A percentile compares a stretch with the other conserved stretches of the same genome.
Conservation (phyloP, 352 stramenopile species). For the Globisporangium echinulatum region DNA sequence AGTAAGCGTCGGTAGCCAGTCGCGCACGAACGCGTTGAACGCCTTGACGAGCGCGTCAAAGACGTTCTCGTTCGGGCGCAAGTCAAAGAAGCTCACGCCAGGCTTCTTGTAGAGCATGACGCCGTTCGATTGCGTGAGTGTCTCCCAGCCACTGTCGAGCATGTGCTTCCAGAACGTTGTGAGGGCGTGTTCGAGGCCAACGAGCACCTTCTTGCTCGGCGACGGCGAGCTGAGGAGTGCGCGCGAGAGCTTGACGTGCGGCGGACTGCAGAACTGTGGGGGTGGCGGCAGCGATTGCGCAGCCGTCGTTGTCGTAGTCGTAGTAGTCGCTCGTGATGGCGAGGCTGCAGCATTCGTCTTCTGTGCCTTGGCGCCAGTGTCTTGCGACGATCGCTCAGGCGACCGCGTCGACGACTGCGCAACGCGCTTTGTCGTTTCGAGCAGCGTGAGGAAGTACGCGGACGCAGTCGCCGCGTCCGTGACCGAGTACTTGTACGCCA, state of each 20-base stretch:
- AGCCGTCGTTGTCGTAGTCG: background rate
- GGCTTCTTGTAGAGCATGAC: slow-evolving; percentile 65
- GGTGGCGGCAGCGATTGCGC: slow-evolving; percentile 3
- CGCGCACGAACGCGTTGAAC: slow-evolving; percentile 36
- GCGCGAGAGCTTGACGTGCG: slow-evolving; percentile 11
- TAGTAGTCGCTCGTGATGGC: background rate
- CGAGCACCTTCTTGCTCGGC: slow-evolving; percentile 16
- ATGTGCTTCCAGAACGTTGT: slow-evolving; percentile 54
- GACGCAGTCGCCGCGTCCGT: slow-evolving; percentile 16
- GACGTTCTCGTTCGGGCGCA: slow-evolving; percentile 68
- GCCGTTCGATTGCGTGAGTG: slow-evolving; percentile 44
- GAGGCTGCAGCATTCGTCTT: slow-evolving; percentile 13
- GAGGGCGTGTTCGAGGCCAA: slow-evolving; percentile 20
- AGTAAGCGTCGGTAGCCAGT: slow-evolving; percentile 16
- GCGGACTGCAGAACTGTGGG: slow-evolving; percentile 12
- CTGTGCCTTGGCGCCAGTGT: background rate
- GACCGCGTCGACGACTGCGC: background rate
- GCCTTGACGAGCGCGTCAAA: slow-evolving; percentile 67
- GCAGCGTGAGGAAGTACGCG: slow-evolving; percentile 17
- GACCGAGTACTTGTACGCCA: slow-evolving; percentile 22
- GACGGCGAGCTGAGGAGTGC: slow-evolving; percentile 10
- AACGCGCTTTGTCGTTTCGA: slow-evolving; percentile 8
- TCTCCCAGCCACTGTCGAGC: slow-evolving; percentile 51
- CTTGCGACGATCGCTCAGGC: background rate
- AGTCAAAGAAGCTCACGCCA: slow-evolving; percentile 56